Conservation (phyloP, 73 alveolate genomes). For the Paramecium octaurelia region DNA sequence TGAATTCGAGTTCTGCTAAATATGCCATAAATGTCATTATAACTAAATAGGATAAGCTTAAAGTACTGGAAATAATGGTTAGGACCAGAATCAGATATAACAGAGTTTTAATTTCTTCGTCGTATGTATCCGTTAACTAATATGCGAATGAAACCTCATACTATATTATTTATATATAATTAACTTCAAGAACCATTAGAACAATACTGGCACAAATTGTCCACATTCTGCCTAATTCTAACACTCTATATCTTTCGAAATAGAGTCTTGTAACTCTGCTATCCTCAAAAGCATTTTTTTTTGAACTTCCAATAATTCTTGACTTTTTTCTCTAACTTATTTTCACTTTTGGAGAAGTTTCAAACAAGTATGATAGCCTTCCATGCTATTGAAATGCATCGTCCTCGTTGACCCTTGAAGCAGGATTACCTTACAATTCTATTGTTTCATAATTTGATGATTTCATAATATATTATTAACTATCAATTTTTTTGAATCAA, state of each 20-base stretch:
- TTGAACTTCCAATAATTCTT: not conserved
- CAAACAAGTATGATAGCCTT: not conserved
- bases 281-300: not conserved
- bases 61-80: not conserved
- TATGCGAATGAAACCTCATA: not conserved
- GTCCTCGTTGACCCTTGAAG: not conserved
- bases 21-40: not conserved
- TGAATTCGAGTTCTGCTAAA: not conserved
- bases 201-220: not conserved
- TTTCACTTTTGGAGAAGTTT: not conserved
- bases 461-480: not conserved
- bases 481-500: not conserved
- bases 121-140: not conserved
- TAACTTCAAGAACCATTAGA: conserved; percentile 5
- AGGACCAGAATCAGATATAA: not conserved
- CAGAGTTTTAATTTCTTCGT: not conserved
- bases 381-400: not conserved
- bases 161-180: not conserved
- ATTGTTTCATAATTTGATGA: not conserved
- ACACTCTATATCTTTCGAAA: not conserved
- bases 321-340: not conserved
- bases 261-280: conserved; percentile 14
- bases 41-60: not conserved
- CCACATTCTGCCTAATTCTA: conserved; percentile 14
- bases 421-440: not conserved